These are phyloP conservation scores for Exophiala dermatitidis DNA, from an alignment of 2,329 filamentous ascomycete species.

Conservation along the genomic window DNA sequence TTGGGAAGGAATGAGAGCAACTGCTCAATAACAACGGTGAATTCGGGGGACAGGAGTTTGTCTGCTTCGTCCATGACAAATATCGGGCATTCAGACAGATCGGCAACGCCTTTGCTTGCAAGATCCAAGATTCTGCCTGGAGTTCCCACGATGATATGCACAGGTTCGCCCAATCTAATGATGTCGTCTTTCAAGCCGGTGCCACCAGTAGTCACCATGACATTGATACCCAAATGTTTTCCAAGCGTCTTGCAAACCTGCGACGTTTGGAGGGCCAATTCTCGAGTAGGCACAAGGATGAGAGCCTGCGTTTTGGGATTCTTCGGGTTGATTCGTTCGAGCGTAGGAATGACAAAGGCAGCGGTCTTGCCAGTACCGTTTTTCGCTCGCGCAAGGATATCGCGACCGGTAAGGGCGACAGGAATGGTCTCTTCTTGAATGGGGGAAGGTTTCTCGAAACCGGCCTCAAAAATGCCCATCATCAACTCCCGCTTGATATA, in stretches of 20 bases:
- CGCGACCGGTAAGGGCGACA: slow-evolving; percentile 86
- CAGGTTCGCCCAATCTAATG: slow-evolving; percentile 82
- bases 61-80: slow-evolving; percentile 99
- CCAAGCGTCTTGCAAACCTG: slow-evolving; percentile 98
- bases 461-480: slow-evolving; percentile 99
- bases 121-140: slow-evolving; percentile 93
- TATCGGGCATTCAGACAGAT: slow-evolving; percentile 90
- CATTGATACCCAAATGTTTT: slow-evolving; percentile 93
- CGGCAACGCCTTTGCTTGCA: slow-evolving; percentile 91
- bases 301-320: slow-evolving; percentile 93
- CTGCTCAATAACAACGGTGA: slow-evolving; percentile 95
- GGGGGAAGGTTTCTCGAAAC: slow-evolving; percentile 95
- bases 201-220: slow-evolving; percentile 98
- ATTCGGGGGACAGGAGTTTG: slow-evolving; percentile 92
- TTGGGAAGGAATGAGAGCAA: slow-evolving; percentile 91
- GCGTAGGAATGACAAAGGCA: slow-evolving; percentile 90
- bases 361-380: slow-evolving; percentile 98
- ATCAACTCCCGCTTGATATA: slow-evolving; percentile 88
- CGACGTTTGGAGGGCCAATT: slow-evolving; percentile 94
- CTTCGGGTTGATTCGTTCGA: slow-evolving; percentile 95
- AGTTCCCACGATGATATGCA: slow-evolving; percentile 96
- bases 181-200: slow-evolving; percentile 95
- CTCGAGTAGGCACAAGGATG: slow-evolving; percentile 91
- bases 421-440: slow-evolving; percentile 99
- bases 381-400: slow-evolving; percentile 93